Evolutionary conservation across 1,284 basidiomycete genomes (phyloP).

Genomic region (Ganoderma lucidum): DNA sequence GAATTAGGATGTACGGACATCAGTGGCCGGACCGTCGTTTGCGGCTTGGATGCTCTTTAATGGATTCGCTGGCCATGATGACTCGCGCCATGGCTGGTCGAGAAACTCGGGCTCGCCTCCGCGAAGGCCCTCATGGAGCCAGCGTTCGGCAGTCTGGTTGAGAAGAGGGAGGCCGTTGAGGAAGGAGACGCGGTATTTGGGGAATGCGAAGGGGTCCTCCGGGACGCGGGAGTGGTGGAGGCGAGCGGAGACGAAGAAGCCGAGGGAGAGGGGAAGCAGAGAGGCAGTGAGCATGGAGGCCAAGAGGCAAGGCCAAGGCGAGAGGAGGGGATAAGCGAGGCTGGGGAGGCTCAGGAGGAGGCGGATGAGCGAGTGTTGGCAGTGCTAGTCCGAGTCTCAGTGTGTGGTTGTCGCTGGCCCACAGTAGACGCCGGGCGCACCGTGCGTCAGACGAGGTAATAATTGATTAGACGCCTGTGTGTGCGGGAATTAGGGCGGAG

Average conservation of each 20-base stretch:
- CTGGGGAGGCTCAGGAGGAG: neutral
- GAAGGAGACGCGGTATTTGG: slow-evolving; percentile 85
- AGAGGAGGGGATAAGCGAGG: neutral
- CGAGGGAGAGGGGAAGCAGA: slow-evolving; percentile 34
- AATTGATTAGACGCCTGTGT: slow-evolving; percentile 31
- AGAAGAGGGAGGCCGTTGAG: slow-evolving; percentile 82
- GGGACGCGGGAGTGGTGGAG: slow-evolving; percentile 70
- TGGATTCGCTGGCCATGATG: slow-evolving; percentile 43
- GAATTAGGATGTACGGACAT: slow-evolving; percentile 36
- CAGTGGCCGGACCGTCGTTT: slow-evolving; percentile 41
- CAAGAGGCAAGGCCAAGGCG: slow-evolving; percentile 3
- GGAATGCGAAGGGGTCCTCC: slow-evolving; percentile 84
- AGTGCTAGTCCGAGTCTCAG: neutral
- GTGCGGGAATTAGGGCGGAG: slow-evolving; percentile 32
- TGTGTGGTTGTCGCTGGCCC: slow-evolving; percentile 2
- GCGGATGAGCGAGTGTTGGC: neutral
- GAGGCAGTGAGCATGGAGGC: slow-evolving; percentile 27
- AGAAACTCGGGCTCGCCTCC: slow-evolving; percentile 83
- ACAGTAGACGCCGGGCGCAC: slow-evolving; percentile 19
- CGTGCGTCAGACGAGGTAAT: neutral
- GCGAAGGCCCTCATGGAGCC: slow-evolving; percentile 71
- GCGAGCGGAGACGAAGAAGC: slow-evolving; percentile 48
- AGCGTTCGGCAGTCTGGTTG: slow-evolving; percentile 76
- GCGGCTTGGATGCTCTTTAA: slow-evolving; percentile 66
- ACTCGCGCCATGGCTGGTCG: slow-evolving; percentile 63